Percentiles rank a stretch among this genome's conserved stretches.
Evolutionary conservation across 208 protist genomes (phyloP).

Genomic region (Leishmania lainsoni): DNA sequence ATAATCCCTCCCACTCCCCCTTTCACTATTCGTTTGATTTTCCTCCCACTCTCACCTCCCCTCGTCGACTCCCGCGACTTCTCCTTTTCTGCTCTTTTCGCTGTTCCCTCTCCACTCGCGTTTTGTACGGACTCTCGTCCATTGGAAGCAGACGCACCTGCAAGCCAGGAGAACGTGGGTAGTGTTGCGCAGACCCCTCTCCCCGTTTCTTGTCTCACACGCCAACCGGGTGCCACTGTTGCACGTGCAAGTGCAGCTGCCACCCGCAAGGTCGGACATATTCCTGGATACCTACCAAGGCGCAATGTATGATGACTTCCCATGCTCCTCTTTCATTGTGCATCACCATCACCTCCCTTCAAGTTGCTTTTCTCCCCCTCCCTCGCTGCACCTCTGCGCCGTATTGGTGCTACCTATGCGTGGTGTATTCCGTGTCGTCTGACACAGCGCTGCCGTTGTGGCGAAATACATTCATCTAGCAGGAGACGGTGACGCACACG

Average conservation of each 20-base stretch:
- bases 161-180: not conserved
- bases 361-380: not conserved
- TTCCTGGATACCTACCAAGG: not conserved
- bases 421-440: not conserved
- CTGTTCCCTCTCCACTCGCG: not conserved
- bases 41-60: not conserved
- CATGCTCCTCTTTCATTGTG: not conserved
- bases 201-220: not conserved
- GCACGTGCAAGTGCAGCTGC: not conserved
- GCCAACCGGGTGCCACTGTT: not conserved
- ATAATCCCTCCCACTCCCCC: not conserved
- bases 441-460: not conserved
- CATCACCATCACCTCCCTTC: not conserved
- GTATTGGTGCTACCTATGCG: not conserved
- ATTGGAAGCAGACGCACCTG: not conserved
- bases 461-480: not conserved
- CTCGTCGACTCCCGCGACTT: not conserved
- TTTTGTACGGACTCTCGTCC: conserved; percentile 5
- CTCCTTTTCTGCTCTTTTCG: too few relatives aligned
- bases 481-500: not conserved
- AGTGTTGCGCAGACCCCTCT: not conserved
- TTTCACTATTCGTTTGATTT: not conserved
- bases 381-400: not conserved
- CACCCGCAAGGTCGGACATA: not conserved
- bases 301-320: not conserved